Percentiles rank a stretch among this genome's conserved stretches.
These are phyloP conservation scores for Verticillium albo-atrum DNA, from an alignment of 2,329 filamentous ascomycete species.

Conservation along the genomic window DNA sequence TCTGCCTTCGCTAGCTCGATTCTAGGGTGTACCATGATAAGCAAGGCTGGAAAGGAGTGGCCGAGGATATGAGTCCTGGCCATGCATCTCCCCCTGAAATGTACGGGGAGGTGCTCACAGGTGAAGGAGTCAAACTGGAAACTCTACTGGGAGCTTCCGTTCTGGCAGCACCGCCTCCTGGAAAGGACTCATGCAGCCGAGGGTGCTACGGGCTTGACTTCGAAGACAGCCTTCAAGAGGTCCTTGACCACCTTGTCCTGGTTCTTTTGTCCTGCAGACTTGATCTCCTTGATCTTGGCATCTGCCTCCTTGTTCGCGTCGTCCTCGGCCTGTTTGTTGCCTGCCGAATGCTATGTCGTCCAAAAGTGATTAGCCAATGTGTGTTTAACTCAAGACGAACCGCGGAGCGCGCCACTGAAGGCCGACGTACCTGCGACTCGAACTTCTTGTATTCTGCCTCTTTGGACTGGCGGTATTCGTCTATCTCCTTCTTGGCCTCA, in stretches of 20 bases:
- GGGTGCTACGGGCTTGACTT: conserved; percentile 67
- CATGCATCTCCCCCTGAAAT: not conserved
- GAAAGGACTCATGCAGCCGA: conserved; percentile 14
- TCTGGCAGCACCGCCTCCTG: not conserved
- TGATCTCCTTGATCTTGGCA: conserved; percentile 75
- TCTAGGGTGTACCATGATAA: not conserved
- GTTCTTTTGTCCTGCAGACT: conserved; percentile 72
- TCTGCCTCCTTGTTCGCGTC: conserved; percentile 79
- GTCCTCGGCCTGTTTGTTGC: conserved; percentile 75
- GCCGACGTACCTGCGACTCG: conserved; percentile 58
- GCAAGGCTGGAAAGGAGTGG: not conserved
- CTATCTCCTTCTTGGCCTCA: conserved; percentile 97
- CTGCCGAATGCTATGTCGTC: conserved; percentile 71
- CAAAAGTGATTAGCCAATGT: not conserved
- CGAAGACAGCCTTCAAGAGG: conserved; percentile 78
- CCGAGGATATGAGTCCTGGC: not conserved
- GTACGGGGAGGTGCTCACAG: not conserved
- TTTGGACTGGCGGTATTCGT: conserved; percentile 84
- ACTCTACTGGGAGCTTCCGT: not conserved
- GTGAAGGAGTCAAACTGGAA: not conserved
- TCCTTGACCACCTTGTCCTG: conserved; percentile 78
- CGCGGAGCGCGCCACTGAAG: not conserved
- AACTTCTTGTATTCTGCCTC: conserved; percentile 95
- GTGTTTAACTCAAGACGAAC: not conserved
- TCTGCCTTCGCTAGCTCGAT: not conserved